Base-by-base conservation (phyloP, 2,329 filamentous ascomycete genomes). In the Pseudogymnoascus verrucosus region DNA sequence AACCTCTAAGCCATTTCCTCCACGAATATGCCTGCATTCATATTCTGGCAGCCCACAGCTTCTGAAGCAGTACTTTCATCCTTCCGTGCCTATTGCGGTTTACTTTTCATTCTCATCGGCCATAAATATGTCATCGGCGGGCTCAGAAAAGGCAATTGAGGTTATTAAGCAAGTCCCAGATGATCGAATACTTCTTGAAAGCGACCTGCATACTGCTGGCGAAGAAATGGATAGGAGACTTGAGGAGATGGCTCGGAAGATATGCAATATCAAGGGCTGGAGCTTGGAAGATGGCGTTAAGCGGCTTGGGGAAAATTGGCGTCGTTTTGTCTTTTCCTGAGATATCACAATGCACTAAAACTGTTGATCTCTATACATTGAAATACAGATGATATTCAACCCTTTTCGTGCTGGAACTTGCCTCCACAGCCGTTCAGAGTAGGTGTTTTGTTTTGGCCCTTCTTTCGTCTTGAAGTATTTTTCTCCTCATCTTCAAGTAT, bases 1-100 rank as follows among this genome's bases (percentile, higher is more conserved):
- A 70, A 73, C 11, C 70, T 69, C 79, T 1, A 86, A 82, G 65
- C 88, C 89, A 0, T 98, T 89, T 69, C 93, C 95, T 3, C 92
- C 93, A 0, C 81, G 93, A 7, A 88, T 98, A 72, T 99, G 95
- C 72, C 84, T 99, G 65, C 95, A 99, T 75, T 97, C 93, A 0
- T 99, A 92, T 75, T 96, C 90, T 59, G 93, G 91, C 0, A 83
- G 88, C 5, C 80, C 85, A 10, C 87, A 95, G 64, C 82, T 88
- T 34, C 77, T 97, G 39, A 87, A 84, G 67, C 91, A 92, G 74
- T 98, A 96, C 71, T 77, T 91, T 59, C 82, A 89, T 67, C 84
- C 85, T 1, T 79, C 83, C 0, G 85, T 95, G 7, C 93, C 93
- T 0, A 85, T 87, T 0, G 80, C 85, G 14, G 82, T 98, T 19